phyloP scores from a whole-genome alignment of 306 rosid genomes.

The Abrus precatorius region DNA sequence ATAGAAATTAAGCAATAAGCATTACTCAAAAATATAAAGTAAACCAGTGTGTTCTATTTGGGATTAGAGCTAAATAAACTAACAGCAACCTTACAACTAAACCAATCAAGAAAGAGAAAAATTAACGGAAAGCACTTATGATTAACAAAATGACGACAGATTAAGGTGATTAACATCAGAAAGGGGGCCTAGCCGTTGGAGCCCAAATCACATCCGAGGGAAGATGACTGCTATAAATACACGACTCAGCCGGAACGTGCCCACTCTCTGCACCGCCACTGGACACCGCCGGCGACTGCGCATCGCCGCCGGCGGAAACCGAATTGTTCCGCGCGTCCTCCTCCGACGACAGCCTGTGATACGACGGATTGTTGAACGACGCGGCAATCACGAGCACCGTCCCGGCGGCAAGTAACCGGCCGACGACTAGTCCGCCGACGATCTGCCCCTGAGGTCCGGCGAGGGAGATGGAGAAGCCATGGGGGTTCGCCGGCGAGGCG shows the following conservation, averaged over 20 bases:
- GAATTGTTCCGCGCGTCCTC: slow-evolving; percentile 59
- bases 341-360: slow-evolving; percentile 63
- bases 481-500: slow-evolving; percentile 45
- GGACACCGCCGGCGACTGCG: slow-evolving; percentile 48
- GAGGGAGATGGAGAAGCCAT: slow-evolving; percentile 69
- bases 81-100: slow-evolving; percentile 32
- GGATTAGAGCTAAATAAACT: slow-evolving; percentile 8
- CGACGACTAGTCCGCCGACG: slow-evolving; percentile 74
- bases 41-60: background rate
- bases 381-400: slow-evolving; percentile 71
- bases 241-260: slow-evolving; percentile 51
- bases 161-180: slow-evolving; percentile 36
- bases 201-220: slow-evolving; percentile 79
- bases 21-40: background rate
- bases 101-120: background rate
- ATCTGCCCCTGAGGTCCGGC: slow-evolving; percentile 87
- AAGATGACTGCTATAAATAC: slow-evolving; percentile 65
- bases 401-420: slow-evolving; percentile 63
- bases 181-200: slow-evolving; percentile 67
- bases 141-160: slow-evolving; percentile 14
- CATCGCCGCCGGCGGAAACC: slow-evolving; percentile 48
- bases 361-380: slow-evolving; percentile 72
- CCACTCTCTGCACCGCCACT: slow-evolving; percentile 59
- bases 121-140: background rate
- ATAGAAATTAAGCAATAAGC: background rate